These are phyloP conservation scores for Spiraea crenata DNA, from an alignment of 331 rosid species.

Conservation along the genomic window DNA sequence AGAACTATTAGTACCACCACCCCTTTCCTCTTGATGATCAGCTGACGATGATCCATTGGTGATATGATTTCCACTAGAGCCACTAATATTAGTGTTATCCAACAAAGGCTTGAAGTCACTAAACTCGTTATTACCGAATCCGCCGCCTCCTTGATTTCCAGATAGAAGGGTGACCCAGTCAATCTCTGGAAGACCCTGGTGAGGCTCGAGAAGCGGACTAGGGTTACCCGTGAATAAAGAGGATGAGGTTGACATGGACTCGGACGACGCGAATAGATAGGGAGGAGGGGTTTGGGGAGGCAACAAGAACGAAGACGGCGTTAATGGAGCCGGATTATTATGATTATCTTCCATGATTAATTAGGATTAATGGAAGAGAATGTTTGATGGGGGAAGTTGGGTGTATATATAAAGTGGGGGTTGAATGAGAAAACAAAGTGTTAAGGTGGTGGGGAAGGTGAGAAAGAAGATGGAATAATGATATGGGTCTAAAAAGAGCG, in stretches of 20 bases:
- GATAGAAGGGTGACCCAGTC: conserved; percentile 67
- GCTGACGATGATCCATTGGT: not conserved
- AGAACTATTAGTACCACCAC: not conserved
- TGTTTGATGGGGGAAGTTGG: conserved; percentile 17
- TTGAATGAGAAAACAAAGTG: not conserved
- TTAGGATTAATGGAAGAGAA: conserved; percentile 20
- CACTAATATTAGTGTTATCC: conserved; percentile 17
- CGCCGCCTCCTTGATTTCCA: conserved; percentile 13
- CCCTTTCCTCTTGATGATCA: conserved; percentile 34
- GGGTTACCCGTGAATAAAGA: conserved; percentile 15
- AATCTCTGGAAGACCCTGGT: conserved; percentile 27
- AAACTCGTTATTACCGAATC: not conserved
- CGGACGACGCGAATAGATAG: conserved; percentile 27
- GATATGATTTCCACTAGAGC: not conserved
- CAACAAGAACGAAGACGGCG: conserved; percentile 8
- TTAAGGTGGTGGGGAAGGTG: conserved; percentile 41
- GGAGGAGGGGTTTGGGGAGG: conserved; percentile 32
- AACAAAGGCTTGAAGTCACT: not conserved
- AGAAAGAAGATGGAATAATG: conserved; percentile 49
- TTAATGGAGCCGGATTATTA: conserved; percentile 12
- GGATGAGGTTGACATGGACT: not conserved
- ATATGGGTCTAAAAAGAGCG: too few species aligned
- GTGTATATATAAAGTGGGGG: conserved; percentile 28
- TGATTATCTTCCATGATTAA: conserved; percentile 44
- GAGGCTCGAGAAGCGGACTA: conserved; percentile 21